Evolutionary conservation across 345 rosid genomes (phyloP).

Genomic region (Carallia brachiata): DNA sequence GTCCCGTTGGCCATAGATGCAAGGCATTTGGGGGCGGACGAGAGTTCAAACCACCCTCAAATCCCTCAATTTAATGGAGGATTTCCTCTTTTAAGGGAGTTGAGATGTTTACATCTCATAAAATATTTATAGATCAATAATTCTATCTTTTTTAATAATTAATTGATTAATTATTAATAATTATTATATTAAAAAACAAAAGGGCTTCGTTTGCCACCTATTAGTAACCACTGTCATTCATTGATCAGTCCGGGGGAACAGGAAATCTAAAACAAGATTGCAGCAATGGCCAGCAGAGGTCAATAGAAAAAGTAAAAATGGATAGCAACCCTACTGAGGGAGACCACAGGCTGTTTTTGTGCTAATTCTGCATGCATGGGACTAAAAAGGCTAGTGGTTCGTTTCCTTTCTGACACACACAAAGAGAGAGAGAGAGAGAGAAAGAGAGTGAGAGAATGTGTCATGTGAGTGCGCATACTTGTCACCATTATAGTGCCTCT

Average conservation of each 20-base stretch:
- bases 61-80: too few species aligned
- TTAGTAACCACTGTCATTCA: too few species aligned
- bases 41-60: too few species aligned
- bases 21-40: too few species aligned
- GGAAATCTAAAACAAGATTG: constrained; percentile 26
- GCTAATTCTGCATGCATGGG: constrained; percentile 17
- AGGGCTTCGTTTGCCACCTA: too few species aligned
- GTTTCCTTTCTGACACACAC: constrained; percentile 4
- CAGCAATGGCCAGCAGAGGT: constrained; percentile 31
- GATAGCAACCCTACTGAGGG: constrained; percentile 36
- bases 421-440: neutral
- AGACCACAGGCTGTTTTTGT: constrained; percentile 23
- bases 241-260: neutral
- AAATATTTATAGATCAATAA: too few species aligned
- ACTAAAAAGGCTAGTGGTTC: constrained; percentile 20
- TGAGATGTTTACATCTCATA: too few species aligned
- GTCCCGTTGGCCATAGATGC: too few species aligned
- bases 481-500: neutral
- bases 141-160: too few species aligned
- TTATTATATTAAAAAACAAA: too few species aligned
- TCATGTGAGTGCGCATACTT: neutral
- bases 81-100: too few species aligned
- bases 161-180: too few species aligned
- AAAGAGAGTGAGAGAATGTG: neutral
- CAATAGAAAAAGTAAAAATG: neutral